A percentile compares a stretch with the other conserved stretches of the same genome.
Conservation (phyloP, 2,329 filamentous ascomycete species). For the Thermomyces lanuginosus region DNA sequence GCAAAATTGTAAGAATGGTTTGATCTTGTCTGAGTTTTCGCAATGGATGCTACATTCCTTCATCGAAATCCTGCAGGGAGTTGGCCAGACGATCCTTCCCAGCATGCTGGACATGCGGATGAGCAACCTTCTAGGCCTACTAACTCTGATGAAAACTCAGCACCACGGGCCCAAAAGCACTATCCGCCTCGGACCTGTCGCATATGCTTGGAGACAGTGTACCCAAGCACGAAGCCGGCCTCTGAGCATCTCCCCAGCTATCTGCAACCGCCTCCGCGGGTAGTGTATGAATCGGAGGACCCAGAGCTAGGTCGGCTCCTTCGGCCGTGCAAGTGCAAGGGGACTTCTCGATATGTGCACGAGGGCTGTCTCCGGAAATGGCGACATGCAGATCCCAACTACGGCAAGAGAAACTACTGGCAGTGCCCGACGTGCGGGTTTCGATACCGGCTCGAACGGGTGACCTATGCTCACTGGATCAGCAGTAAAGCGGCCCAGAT, state of each 20-base stretch:
- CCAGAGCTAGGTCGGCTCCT: slow-evolving; percentile 60
- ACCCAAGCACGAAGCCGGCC: slow-evolving; percentile 42
- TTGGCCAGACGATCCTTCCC: slow-evolving; percentile 7
- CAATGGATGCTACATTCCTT: slow-evolving; percentile 2
- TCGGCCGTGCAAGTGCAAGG: slow-evolving; percentile 84
- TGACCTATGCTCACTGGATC: slow-evolving; percentile 58
- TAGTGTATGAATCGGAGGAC: slow-evolving; percentile 59
- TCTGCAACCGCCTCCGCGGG: slow-evolving; percentile 39
- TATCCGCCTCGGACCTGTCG: slow-evolving; percentile 66
- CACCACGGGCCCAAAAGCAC: slow-evolving; percentile 24
- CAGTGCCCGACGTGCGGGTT: slow-evolving; percentile 79
- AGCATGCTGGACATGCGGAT: slow-evolving; percentile 2
- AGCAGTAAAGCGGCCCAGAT: slow-evolving; percentile 52
- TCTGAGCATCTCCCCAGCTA: slow-evolving; percentile 40
- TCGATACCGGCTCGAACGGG: slow-evolving; percentile 59
- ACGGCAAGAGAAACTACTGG: slow-evolving; percentile 56
- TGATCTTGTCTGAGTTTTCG: neutral
- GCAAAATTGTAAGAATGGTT: neutral
- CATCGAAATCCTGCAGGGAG: slow-evolving; percentile 3
- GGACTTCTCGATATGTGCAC: slow-evolving; percentile 84
- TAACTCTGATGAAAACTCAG: slow-evolving; percentile 8
- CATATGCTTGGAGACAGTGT: slow-evolving; percentile 66
- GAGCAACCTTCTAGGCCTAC: slow-evolving; percentile 7
- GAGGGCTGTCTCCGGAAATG: slow-evolving; percentile 74
- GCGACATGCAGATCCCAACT: slow-evolving; percentile 55